Base-by-base conservation (phyloP, 805 yeast genomes). In the Hanseniaspora nectarophila region DNA sequence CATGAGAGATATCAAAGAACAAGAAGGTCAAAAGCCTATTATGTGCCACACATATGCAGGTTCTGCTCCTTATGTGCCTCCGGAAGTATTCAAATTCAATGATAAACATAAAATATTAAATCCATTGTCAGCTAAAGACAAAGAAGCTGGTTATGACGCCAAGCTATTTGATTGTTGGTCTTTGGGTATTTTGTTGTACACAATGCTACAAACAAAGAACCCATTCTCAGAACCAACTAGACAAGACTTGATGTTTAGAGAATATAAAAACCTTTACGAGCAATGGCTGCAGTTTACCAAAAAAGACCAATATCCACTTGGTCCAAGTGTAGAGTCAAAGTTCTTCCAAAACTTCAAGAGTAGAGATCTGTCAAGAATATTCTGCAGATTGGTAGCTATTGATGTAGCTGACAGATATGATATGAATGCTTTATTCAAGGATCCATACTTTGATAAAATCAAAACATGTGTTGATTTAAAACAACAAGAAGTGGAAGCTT, bases 51-150 rank as follows among this genome's bases (percentile, higher is more conserved):
- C 77, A 1, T 74, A 75, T 62, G 82, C 82, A 40, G 92, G 94
- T 1, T 82, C 89, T 0, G 86, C 92, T 3, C 92, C 92, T 1
- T 84, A 82, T 63, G 77, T 82, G 12, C 79, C 90, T 4, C 92
- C 94, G 1, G 92, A 84, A 64, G 85, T 82, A 15, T 74, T 78
- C 75, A 62, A 67, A 26, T 68, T 45, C 47, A 40, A 33, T 24
- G 50, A 45, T 2, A 76, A 56, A 72, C 70, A 54, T 74, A 68
- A 35, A 65, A 61, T 51, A 51, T 60, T 8, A 59, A 64, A 51
- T 60, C 63, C 47, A 51, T 53, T n/a, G 57, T 61, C 69, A 69
- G 64, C 58, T 67, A 59, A 61, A 47, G 58, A 45, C 44, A 47
- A 45, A 47, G 63, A 58, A 20, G 60, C 62, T 28, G 66, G 74